Base-by-base conservation (phyloP, 2,329 filamentous ascomycete species). In the Davidsoniella neocaledoniae region DNA sequence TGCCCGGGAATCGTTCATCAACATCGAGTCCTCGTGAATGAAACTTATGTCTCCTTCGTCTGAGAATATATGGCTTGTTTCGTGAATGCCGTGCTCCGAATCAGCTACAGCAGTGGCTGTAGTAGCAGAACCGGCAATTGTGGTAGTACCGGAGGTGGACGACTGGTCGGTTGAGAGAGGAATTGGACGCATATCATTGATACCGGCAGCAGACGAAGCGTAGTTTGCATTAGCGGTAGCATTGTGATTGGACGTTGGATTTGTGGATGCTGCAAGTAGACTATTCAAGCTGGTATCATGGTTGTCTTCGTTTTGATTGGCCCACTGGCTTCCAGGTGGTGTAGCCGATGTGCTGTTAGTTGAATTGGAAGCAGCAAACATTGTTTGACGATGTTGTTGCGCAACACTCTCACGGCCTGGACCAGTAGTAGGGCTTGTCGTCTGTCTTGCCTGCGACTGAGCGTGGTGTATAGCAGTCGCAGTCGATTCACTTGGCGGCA, bases 41-140 rank as follows among this genome's bases (percentile, higher is more conserved):
- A 50, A 50, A 33, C 48, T 50, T n/a, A 33, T 19, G 21, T 50
- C 49, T 23, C 49, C 49, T 25, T 51, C 49, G 38, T 51, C 49
- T 19, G 43, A 51, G 17, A 51, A 51, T 23, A 48, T 50, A 9
- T 53, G 48, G 40, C 51, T 53, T 12, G 29, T 46, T n/a, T 53
- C 51, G 33, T 46, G 36, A n/a, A 36, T 46, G 19, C 37, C 25
- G 14, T 46, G 19, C n/a, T 41, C 43, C 14, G 46, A 23, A 26
- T 47, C 25, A 17, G 23, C 37, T 16, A 21, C 29, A 16, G 21
- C 37, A 5, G 41, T 29, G 19, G 17, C 33, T 19, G 49, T 21
- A 3, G 38, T 40, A 9, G 49, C 25, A 21, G 44, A 17, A 26
- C 46, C 42, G 17, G 29, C 21, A 26, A 47, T 4, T 6, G 17